Base-by-base conservation (phyloP, 805 yeast genomes). In the Zygoascus flipseniorum region DNA sequence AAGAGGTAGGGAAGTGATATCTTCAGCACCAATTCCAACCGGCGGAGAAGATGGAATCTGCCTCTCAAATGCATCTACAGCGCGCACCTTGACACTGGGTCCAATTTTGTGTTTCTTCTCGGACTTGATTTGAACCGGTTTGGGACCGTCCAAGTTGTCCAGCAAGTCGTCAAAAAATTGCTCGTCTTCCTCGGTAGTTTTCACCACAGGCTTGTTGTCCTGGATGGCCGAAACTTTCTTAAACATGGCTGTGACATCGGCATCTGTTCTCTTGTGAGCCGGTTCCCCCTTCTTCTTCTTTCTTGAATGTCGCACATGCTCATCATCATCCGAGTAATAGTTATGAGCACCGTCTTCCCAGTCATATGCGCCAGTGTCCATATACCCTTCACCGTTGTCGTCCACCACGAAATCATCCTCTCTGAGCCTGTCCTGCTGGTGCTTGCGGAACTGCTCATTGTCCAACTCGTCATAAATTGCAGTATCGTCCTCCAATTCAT, bases 391-490 rank as follows among this genome's bases (percentile, higher is more conserved):
- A 31, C 97, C 97, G 60, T 86, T 82, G 66, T 92, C 98, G 66
- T 89, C 97, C 1, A 89, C 95, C 39, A 92, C 93, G 65, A 92
- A 92, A 67, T 92, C 97, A 63, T 92, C 97, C 56, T 86, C 83
- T 68, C 89, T 75, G 48, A 93, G 74, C 54, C 89, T 87, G 54
- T 85, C 81, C 61, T 95, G 80, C 66, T 86, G 87, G 65, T 81
- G 86, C 60, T 78, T 78, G 60, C 92, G 75, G 69, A 81, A 92
- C 39, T 83, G 81, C 31, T 77, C 82, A 62, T 89, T 96, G 64
- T 86, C 95, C 5, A 89, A 84, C 63, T 88, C 90, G 62, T 92
- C 97, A 65, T 90, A 93, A 55, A 92, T 81, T 47, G 77, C 81
- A 28, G 72, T 76, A 16, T 73, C 77, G 18, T 72, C 76, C 14